phyloP scores from a whole-genome alignment of 805 yeast species.

The Yarrowia sp. region DNA sequence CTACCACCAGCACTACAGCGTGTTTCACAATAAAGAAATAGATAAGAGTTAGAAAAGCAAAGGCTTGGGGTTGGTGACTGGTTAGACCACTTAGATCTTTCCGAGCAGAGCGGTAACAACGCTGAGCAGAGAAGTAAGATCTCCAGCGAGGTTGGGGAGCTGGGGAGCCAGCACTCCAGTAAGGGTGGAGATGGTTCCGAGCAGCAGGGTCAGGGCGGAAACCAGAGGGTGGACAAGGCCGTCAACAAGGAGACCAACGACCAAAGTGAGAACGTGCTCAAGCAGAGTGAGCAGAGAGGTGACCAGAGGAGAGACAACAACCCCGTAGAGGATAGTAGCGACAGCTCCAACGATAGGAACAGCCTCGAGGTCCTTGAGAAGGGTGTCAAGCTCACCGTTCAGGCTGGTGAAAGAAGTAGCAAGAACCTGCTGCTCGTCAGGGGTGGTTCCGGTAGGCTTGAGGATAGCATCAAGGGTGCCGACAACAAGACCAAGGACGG shows the following conservation, averaged over 20 bases:
- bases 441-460: slow-evolving; percentile 1
- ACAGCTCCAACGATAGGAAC: slow-evolving; percentile 2
- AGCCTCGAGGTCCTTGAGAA: background rate
- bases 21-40: background rate
- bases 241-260: slow-evolving; percentile 14
- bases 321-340: background rate
- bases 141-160: slow-evolving; percentile 21
- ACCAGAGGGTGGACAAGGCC: slow-evolving; percentile 17
- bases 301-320: slow-evolving; percentile 12
- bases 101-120: background rate
- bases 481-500: background rate
- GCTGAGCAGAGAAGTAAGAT: slow-evolving; percentile 1
- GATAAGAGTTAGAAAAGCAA: background rate
- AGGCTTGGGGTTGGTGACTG: background rate
- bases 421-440: background rate
- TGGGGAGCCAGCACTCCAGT: background rate
- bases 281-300: slow-evolving; percentile 2
- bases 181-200: slow-evolving; percentile 5
- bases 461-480: slow-evolving; percentile 1
- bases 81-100: background rate
- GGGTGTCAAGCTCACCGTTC: background rate
- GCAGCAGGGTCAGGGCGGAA: background rate
- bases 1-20: no score
- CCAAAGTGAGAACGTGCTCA: slow-evolving; percentile 15
- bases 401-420: slow-evolving; percentile 9